A percentile compares a stretch with the other conserved stretches of the same genome.
Conservation (phyloP, 2,329 filamentous ascomycete species). For the Bimuria novae-zelandiae region DNA sequence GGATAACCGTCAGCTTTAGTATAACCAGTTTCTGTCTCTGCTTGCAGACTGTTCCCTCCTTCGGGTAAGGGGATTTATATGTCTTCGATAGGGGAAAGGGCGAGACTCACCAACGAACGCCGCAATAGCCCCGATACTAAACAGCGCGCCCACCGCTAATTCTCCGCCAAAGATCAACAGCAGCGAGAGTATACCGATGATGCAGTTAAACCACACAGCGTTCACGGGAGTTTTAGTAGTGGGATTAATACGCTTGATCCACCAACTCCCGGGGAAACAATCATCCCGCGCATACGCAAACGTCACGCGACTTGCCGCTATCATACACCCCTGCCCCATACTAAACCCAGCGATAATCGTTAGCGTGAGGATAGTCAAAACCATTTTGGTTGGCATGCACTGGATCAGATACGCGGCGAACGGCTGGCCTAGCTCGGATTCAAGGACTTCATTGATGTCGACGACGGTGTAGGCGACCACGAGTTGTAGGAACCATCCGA, state of each 20-base stretch:
- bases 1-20: constrained; percentile 4
- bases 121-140: constrained; percentile 71
- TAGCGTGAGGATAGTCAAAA: constrained; percentile 65
- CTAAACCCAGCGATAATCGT: constrained; percentile 72
- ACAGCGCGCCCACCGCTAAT: constrained; percentile 68
- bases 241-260: constrained; percentile 65
- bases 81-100: too few species aligned
- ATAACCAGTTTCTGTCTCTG: too few species aligned
- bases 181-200: constrained; percentile 63
- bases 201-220: constrained; percentile 69
- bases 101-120: constrained; percentile 64
- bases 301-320: constrained; percentile 68
- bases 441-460: constrained; percentile 63
- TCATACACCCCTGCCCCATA: constrained; percentile 76
- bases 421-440: constrained; percentile 68
- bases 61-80: too few species aligned
- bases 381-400: constrained; percentile 63
- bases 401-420: constrained; percentile 73
- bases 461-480: constrained; percentile 74
- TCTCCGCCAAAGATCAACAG: constrained; percentile 68
- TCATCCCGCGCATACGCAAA: constrained; percentile 76
- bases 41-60: too few species aligned
- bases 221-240: constrained; percentile 70
- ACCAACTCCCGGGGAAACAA: constrained; percentile 65
- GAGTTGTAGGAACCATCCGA: constrained; percentile 75